Conservation (phyloP, 169 alveolate species). For the Cryptosporidium viatorum region DNA sequence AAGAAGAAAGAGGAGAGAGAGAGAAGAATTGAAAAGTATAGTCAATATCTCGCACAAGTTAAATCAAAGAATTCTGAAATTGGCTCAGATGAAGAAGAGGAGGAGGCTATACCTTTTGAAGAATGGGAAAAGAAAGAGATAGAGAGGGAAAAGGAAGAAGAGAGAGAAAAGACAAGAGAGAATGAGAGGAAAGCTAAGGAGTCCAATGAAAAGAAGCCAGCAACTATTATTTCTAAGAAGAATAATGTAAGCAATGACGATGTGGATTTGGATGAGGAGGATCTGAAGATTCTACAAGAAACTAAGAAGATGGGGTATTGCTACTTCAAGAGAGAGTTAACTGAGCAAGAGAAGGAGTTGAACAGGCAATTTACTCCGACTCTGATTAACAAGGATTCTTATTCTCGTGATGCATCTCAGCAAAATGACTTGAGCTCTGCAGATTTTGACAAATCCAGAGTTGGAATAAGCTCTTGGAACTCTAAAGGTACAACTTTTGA, state of each 20-base stretch:
- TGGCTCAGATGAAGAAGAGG: conserved; percentile 76
- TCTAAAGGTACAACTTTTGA: conserved; percentile 88
- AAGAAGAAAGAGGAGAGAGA: conserved; percentile 79
- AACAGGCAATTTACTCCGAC: conserved; percentile 74
- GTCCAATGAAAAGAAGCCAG: conserved; percentile 74
- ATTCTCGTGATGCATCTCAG: not conserved
- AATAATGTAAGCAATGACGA: conserved; percentile 77
- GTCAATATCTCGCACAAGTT: conserved; percentile 77
- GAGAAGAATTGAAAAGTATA: conserved; percentile 81
- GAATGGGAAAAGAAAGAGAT: conserved; percentile 81
- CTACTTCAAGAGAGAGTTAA: conserved; percentile 83
- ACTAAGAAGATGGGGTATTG: conserved; percentile 90
- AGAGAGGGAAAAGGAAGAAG: conserved; percentile 79
- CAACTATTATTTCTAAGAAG: conserved; percentile 64
- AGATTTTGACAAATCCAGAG: conserved; percentile 72
- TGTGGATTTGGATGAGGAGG: conserved; percentile 87
- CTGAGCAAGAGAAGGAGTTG: conserved; percentile 77
- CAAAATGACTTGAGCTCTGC: conserved; percentile 21
- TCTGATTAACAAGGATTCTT: conserved; percentile 57
- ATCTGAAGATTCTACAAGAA: conserved; percentile 84
- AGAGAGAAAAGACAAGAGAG: conserved; percentile 76
- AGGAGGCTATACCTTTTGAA: conserved; percentile 75
- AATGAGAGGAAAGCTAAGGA: conserved; percentile 76
- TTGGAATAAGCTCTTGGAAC: conserved; percentile 86
- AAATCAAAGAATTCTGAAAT: conserved; percentile 75